Evolutionary conservation across 495 filamentous ascomycete species (phyloP).

Genomic region (Pyrenula aspistea): DNA sequence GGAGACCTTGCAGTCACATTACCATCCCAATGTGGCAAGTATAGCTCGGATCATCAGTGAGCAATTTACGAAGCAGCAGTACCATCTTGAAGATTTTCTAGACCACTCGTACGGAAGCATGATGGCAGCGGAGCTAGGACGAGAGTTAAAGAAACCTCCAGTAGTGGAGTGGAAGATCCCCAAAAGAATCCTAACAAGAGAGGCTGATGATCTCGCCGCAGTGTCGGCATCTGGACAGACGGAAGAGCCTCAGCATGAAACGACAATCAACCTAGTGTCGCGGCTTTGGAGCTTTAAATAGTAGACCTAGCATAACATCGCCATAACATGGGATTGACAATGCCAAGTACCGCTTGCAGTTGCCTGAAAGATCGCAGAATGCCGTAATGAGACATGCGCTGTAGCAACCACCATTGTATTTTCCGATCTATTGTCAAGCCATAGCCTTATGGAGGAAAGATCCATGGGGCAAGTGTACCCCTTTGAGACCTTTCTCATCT

Average conservation of each 20-base stretch:
- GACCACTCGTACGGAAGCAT: constrained; percentile 90
- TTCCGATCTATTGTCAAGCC: too few relatives aligned
- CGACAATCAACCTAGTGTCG: background rate
- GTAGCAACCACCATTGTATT: too few relatives aligned
- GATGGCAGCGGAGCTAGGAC: constrained; percentile 62
- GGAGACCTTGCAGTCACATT: constrained; percentile 78
- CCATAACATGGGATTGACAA: too few relatives aligned
- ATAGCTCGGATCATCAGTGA: constrained; percentile 89
- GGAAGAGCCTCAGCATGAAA: background rate
- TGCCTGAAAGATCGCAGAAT: too few relatives aligned
- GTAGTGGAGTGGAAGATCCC: constrained; percentile 92
- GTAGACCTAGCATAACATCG: background rate
- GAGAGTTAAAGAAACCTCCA: constrained; percentile 58
- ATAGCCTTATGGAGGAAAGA: too few relatives aligned
- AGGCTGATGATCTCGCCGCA: background rate
- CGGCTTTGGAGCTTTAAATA: background rate
- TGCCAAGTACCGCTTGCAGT: too few relatives aligned
- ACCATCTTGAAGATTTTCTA: constrained; percentile 89
- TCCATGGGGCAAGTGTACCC: too few relatives aligned
- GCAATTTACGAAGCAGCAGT: constrained; percentile 92
- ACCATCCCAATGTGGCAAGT: constrained; percentile 93
- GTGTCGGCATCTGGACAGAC: background rate
- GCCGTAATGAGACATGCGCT: too few relatives aligned
- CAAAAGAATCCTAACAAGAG: constrained; percentile 60
- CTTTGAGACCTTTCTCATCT: too few relatives aligned